These are phyloP conservation scores for Biscutella laevigata DNA, from an alignment of 441 rosid species.

Conservation along the genomic window DNA sequence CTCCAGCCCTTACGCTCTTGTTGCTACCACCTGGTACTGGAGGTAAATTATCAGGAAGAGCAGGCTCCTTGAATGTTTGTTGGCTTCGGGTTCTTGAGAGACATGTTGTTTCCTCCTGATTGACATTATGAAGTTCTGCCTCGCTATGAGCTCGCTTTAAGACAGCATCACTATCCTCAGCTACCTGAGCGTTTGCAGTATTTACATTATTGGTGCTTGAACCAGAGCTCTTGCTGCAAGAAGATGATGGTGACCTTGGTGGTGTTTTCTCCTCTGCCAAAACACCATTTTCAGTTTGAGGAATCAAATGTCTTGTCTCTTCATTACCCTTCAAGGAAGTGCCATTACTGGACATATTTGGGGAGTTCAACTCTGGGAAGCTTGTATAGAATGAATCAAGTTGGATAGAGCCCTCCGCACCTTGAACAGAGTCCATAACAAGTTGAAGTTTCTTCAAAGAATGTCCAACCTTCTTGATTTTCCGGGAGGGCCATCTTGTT, in stretches of 20 bases:
- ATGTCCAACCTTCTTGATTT: conserved; percentile 84
- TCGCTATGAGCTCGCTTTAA: conserved; percentile 59
- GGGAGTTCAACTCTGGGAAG: conserved; percentile 66
- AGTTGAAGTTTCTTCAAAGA: conserved; percentile 75
- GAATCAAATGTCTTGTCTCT: conserved; percentile 24
- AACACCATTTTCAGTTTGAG: conserved; percentile 32
- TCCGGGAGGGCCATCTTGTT: conserved; percentile 85
- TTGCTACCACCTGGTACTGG: conserved; percentile 27
- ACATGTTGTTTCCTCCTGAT: conserved; percentile 44
- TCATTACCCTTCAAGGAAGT: conserved; percentile 23
- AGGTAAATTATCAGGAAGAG: conserved; percentile 28
- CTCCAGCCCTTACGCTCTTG: conserved; percentile 18
- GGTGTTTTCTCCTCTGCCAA: conserved; percentile 30
- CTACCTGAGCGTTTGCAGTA: conserved; percentile 22
- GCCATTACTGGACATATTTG: conserved; percentile 26
- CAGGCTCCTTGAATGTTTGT: conserved; percentile 39
- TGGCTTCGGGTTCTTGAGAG: conserved; percentile 63
- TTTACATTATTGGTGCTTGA: conserved; percentile 39
- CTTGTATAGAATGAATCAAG: conserved; percentile 67
- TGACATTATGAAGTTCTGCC: conserved; percentile 41
- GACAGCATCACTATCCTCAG: conserved; percentile 32
- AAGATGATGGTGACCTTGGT: conserved; percentile 50
- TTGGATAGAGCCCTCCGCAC: conserved; percentile 59
- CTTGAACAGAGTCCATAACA: conserved; percentile 73
- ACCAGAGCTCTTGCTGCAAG: conserved; percentile 64